Evolutionary conservation across 768 basidiomycete genomes (phyloP).

Genomic region (Russula lepida): DNA sequence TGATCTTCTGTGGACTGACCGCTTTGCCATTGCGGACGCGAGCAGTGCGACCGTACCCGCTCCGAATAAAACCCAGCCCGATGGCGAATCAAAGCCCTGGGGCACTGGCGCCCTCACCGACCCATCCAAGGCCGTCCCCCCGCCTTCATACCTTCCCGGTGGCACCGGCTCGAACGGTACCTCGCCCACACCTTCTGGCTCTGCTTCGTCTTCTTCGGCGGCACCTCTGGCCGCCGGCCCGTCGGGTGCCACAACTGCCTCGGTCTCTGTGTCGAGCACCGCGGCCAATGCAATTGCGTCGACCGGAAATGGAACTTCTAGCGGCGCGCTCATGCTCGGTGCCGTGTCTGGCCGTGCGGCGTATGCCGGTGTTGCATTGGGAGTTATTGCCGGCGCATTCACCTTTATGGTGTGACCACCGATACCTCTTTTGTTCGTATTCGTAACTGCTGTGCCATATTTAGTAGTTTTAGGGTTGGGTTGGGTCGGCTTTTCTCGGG

Average conservation of each 20-base stretch:
- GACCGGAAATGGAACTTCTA: not conserved
- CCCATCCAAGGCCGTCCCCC: conserved; percentile 30
- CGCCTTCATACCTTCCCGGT: conserved; percentile 4
- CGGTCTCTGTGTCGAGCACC: not conserved
- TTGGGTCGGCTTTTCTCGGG: no score
- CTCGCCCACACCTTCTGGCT: not conserved
- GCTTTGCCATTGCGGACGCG: conserved; percentile 61
- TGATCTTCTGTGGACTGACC: conserved; percentile 55
- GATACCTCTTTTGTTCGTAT: no score
- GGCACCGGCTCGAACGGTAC: not conserved
- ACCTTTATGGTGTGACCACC: conserved; percentile 12
- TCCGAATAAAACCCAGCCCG: conserved; percentile 44
- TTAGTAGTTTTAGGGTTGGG: not conserved
- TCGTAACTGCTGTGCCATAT: not conserved
- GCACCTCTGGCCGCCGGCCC: not conserved
- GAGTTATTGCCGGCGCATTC: conserved; percentile 11
- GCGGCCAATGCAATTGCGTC: not conserved
- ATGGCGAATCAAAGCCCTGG: conserved; percentile 45
- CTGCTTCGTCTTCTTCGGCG: not conserved
- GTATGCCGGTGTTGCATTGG: conserved; percentile 9
- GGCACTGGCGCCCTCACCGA: conserved; percentile 50
- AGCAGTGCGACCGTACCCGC: conserved; percentile 41
- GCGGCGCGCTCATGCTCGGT: not conserved
- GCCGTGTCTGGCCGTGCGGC: conserved; percentile 1
- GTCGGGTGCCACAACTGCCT: not conserved